These are phyloP conservation scores for Berberis vulgaris DNA, from an alignment of 164 flowering plant genomes.

Conservation along the genomic window DNA sequence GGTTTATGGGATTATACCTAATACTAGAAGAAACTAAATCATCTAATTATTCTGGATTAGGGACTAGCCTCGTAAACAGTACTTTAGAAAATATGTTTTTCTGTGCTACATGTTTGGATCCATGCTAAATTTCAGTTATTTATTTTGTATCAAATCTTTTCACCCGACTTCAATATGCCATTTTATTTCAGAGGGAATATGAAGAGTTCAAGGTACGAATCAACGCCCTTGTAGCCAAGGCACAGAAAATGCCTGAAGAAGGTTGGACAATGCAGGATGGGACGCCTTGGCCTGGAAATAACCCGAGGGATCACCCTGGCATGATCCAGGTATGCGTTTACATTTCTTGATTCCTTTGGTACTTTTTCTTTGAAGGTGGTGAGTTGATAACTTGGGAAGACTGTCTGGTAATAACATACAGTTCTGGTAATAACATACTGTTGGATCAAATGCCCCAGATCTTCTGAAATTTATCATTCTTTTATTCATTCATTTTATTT, in stretches of 20 bases:
- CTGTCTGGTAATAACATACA: no score
- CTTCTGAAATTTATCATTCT: no score
- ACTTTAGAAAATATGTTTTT: no score
- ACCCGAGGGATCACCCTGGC: constrained; percentile 97
- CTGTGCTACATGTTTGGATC: not conserved
- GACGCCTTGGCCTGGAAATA: constrained; percentile 93
- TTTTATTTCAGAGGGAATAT: constrained; percentile 70
- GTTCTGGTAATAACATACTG: no score
- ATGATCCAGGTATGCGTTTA: constrained; percentile 77
- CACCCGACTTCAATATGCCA: not conserved
- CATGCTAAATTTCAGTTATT: not conserved
- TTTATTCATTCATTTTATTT: no score
- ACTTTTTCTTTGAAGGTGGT: not conserved
- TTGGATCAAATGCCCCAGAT: no score
- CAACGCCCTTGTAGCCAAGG: constrained; percentile 89
- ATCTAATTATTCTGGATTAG: no score
- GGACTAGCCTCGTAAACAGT: no score
- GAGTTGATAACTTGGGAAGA: no score
- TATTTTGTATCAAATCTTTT: not conserved
- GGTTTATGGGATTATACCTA: no score
- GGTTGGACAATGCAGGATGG: constrained; percentile 99
- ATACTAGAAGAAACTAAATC: no score
- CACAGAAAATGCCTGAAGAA: constrained; percentile 90
- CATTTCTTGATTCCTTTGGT: not conserved
- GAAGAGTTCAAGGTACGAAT: constrained; percentile 92